phyloP scores from a whole-genome alignment of 1,139 yeast genomes.

The Blastobotrys buckinghamii region DNA sequence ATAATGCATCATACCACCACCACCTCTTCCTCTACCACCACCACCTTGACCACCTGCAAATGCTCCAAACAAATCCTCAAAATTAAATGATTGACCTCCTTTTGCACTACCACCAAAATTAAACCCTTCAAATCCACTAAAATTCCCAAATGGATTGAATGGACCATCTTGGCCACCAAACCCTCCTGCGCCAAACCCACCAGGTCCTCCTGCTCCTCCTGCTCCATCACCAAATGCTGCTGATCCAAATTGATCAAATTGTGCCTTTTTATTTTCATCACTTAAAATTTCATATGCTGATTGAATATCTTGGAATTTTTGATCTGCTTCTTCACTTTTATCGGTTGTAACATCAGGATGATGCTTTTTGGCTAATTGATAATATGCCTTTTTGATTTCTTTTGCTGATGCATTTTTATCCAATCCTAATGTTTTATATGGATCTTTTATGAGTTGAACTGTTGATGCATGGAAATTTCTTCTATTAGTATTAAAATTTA shows the following conservation, averaged over 20 bases:
- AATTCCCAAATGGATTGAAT: slow-evolving; percentile 33
- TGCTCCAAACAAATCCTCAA: slow-evolving; percentile 86
- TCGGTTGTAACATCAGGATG: slow-evolving; percentile 93
- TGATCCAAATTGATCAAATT: slow-evolving; percentile 88
- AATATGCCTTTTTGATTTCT: slow-evolving; percentile 90
- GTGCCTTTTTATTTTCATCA: slow-evolving; percentile 80
- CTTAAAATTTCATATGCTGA: slow-evolving; percentile 89
- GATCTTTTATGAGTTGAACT: slow-evolving; percentile 47
- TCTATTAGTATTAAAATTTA: neutral
- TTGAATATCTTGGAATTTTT: slow-evolving; percentile 85
- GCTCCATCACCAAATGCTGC: slow-evolving; percentile 72
- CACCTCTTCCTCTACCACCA: slow-evolving; percentile 27
- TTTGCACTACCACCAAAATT: slow-evolving; percentile 52
- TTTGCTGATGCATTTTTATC: slow-evolving; percentile 63
- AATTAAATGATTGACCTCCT: slow-evolving; percentile 45
- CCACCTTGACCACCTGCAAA: slow-evolving; percentile 42
- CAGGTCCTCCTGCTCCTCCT: slow-evolving; percentile 39
- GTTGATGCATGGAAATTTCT: slow-evolving; percentile 8
- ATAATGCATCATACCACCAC: slow-evolving; percentile 54
- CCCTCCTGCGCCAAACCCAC: slow-evolving; percentile 29
- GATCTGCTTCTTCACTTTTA: slow-evolving; percentile 71
- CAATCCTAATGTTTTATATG: slow-evolving; percentile 80
- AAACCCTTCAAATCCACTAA: slow-evolving; percentile 36
- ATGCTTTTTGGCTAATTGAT: slow-evolving; percentile 83
- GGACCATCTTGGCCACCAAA: slow-evolving; percentile 34